Conservation (phyloP, 768 basidiomycete species). For the Gloeostereum incarnatum region DNA sequence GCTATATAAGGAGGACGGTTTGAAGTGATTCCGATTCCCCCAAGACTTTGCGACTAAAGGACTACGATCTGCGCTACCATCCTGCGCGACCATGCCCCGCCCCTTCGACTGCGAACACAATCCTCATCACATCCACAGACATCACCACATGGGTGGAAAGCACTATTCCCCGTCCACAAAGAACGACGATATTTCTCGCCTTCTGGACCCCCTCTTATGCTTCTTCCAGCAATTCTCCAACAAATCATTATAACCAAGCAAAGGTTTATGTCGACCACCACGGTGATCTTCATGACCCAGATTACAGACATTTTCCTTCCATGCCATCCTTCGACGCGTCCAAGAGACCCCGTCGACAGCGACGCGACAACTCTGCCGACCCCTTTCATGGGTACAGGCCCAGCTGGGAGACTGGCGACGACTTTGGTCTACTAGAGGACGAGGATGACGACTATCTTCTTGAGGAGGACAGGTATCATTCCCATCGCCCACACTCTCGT, state of each 20-base stretch:
- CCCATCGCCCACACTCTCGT: constrained; percentile 7
- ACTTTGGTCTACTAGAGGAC: constrained; percentile 14
- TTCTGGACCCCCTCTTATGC: constrained; percentile 44
- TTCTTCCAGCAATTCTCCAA: constrained; percentile 13
- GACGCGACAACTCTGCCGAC: constrained; percentile 7
- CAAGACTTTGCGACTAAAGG: no score
- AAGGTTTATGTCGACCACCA: constrained; percentile 49
- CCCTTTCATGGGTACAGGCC: constrained; percentile 11
- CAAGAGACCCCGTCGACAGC: constrained; percentile 3
- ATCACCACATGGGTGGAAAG: constrained; percentile 8
- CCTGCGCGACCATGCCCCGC: no score
- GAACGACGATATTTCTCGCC: constrained; percentile 46
- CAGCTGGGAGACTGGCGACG: constrained; percentile 19
- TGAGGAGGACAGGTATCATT: constrained; percentile 11
- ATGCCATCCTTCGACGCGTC: constrained; percentile 2
- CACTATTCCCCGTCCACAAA: constrained; percentile 24
- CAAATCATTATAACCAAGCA: constrained; percentile 8
- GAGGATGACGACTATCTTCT: constrained; percentile 14
- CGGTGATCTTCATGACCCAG: constrained; percentile 60
- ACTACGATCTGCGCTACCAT: no score
- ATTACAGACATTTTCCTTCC: constrained; percentile 55
- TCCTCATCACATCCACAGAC: constrained; percentile 1
- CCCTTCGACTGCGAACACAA: constrained; percentile 9
- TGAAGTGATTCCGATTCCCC: no score
- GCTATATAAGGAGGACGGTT: no score